Evolutionary conservation across 2,329 filamentous ascomycete genomes (phyloP), one percentile per base, ranked within the genome.

Genomic region (Aspergillus tamarii): DNA sequence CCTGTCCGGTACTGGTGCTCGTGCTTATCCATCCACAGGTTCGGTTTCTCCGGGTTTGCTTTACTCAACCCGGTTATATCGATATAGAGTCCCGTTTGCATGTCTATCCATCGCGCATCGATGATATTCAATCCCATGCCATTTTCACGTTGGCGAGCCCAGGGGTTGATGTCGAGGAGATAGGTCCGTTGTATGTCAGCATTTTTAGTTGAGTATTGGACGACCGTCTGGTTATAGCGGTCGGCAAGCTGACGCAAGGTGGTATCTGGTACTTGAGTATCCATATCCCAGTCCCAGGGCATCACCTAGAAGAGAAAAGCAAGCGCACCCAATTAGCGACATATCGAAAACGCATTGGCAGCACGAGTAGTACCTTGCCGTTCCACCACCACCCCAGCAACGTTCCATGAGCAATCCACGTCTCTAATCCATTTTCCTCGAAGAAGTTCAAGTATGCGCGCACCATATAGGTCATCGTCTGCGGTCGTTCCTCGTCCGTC

Each of bases 361-460:
- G 16, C 8, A 19, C 19, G 4, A 14, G 14, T 55, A 65, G n/a
- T 75, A 85, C 84, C 78, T 83, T 82, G 61, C 83, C 83, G 74
- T 93, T 94, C 92, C 92, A 96, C 91, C 91, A 95, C 92, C 92
- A 96, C 14, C 92, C 92, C 26, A 96, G 81, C 57, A 95, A 80
- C 5, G 92, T 93, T 56, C 92, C 92, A 76, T 96, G 92, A 45
- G 92, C 92, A 64, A 96, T 87, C 92, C 92, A 95, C 0, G 92
- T 94, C 78, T 94, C 91, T 66, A 93, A 79, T 8, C 87, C 86
- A 60, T 89, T 82, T 21, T 85, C 81, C 52, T 83, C 81, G 76
- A 91, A 90, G 61, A 87, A 88, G 53, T 84, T 83, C 52, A 95
- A 84, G 78, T 95, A 95, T 58, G 91, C 89, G 66, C 88, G 87